phyloP scores from a whole-genome alignment of 2,329 filamentous ascomycete genomes.

The Berkeleyomyces basicola region DNA sequence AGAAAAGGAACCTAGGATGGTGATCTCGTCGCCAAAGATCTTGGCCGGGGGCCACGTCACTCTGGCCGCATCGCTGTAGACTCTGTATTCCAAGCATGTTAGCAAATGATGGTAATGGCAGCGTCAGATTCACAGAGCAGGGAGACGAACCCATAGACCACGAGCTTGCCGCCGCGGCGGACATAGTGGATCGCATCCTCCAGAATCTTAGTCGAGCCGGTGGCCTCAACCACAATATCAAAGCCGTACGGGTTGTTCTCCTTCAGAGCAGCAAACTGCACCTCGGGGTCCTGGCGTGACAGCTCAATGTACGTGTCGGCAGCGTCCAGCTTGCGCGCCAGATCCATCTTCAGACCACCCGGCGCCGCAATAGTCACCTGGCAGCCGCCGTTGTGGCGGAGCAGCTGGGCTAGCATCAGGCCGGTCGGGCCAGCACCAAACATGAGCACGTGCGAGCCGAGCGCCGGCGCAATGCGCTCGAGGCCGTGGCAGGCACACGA shows the following conservation, averaged over 20 bases:
- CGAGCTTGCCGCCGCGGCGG: constrained; percentile 51
- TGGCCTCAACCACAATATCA: constrained; percentile 55
- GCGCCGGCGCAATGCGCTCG: constrained; percentile 49
- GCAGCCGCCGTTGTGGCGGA: constrained; percentile 49
- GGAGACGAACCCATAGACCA: constrained; percentile 39
- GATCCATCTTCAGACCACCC: constrained; percentile 51
- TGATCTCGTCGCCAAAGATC: constrained; percentile 54
- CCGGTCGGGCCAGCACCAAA: constrained; percentile 53
- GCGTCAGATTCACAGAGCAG: too few species aligned
- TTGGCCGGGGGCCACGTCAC: constrained; percentile 55
- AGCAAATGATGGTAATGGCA: background rate
- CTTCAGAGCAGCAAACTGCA: constrained; percentile 46
- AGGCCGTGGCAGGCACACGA: constrained; percentile 56
- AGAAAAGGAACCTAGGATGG: constrained; percentile 56
- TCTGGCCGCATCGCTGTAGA: constrained; percentile 45
- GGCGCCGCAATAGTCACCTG: constrained; percentile 55
- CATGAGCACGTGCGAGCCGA: constrained; percentile 48
- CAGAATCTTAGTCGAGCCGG: constrained; percentile 50
- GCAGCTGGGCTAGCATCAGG: constrained; percentile 45
- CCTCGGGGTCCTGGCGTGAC: constrained; percentile 35
- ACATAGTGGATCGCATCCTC: constrained; percentile 58
- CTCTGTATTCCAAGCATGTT: constrained; percentile 23
- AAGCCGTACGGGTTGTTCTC: constrained; percentile 54
- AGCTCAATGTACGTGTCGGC: constrained; percentile 39
- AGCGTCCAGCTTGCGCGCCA: constrained; percentile 41